phyloP scores from a whole-genome alignment of 2,329 filamentous ascomycete species.

The Fusarium coicis region DNA sequence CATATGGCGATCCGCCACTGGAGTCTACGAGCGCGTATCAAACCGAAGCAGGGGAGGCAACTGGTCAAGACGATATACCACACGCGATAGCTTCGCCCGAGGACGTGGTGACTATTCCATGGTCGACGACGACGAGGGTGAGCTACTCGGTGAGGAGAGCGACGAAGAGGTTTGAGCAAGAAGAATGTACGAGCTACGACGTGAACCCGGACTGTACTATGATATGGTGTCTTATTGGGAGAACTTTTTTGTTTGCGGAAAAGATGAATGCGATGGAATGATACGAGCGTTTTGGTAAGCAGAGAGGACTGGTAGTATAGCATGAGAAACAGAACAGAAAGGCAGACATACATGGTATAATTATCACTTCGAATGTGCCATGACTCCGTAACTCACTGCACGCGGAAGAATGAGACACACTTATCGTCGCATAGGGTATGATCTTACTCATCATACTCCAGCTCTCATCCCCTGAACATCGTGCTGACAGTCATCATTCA shows the following conservation, averaged over 20 bases:
- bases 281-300: slow-evolving; percentile 5
- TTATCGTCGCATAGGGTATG: neutral
- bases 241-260: slow-evolving; percentile 16
- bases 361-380: slow-evolving; percentile 5
- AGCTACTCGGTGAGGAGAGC: slow-evolving; percentile 91
- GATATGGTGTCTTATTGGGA: slow-evolving; percentile 24
- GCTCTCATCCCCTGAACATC: neutral
- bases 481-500: slow-evolving; percentile 8
- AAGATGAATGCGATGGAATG: slow-evolving; percentile 20
- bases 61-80: slow-evolving; percentile 80
- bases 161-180: slow-evolving; percentile 78
- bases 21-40: slow-evolving; percentile 61
- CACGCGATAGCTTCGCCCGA: slow-evolving; percentile 87
- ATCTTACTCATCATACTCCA: neutral
- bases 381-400: neutral
- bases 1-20: slow-evolving; percentile 74
- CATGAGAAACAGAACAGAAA: slow-evolving; percentile 25
- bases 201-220: slow-evolving; percentile 20
- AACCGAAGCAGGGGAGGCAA: slow-evolving; percentile 60
- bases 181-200: slow-evolving; percentile 31
- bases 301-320: slow-evolving; percentile 1
- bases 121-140: slow-evolving; percentile 93
- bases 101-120: slow-evolving; percentile 87
- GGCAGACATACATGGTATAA: slow-evolving; percentile 15
- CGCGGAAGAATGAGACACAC: neutral